These are phyloP conservation scores for Phytophthora litchii DNA, from an alignment of 352 stramenopile genomes.

Conservation along the genomic window DNA sequence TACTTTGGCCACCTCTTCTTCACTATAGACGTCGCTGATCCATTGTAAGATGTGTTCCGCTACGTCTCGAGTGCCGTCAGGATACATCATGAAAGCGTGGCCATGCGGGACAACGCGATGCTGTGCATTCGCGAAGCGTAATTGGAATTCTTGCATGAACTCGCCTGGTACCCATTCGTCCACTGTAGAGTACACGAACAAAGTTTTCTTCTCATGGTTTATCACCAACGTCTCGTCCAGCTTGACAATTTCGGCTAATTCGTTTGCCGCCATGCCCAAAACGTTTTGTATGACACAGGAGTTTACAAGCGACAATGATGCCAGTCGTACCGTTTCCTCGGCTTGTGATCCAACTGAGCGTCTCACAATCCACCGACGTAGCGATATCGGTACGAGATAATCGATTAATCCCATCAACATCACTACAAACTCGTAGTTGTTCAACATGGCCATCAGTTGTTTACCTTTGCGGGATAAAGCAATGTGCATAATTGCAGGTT, in stretches of 20 bases:
- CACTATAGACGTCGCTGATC: background rate
- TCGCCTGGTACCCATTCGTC: slow-evolving; percentile 7
- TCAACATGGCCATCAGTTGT: slow-evolving; percentile 1
- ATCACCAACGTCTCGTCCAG: slow-evolving; percentile 1
- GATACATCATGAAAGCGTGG: slow-evolving; percentile 3
- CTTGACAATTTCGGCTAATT: background rate
- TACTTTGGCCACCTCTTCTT: slow-evolving; percentile 9
- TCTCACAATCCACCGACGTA: slow-evolving; percentile 4
- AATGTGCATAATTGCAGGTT: slow-evolving; percentile 3
- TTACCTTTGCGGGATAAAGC: slow-evolving; percentile 1
- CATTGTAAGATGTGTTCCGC: background rate
- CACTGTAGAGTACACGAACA: slow-evolving; percentile 9
- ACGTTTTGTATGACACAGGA: slow-evolving; percentile 5
- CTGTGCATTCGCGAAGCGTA: slow-evolving; percentile 1
- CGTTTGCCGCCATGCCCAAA: slow-evolving; percentile 1
- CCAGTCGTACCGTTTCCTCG: background rate
- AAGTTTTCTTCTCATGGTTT: background rate
- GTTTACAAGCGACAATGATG: background rate
- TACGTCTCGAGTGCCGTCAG: background rate
- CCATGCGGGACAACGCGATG: slow-evolving; percentile 1
- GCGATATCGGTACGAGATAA: background rate
- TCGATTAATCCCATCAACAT: slow-evolving; percentile 1
- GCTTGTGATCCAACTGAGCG: background rate
- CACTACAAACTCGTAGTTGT: slow-evolving; percentile 10
- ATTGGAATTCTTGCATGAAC: slow-evolving; percentile 8